Conservation (phyloP, 2,329 filamentous ascomycete genomes). For the Pyricularia sp. region DNA sequence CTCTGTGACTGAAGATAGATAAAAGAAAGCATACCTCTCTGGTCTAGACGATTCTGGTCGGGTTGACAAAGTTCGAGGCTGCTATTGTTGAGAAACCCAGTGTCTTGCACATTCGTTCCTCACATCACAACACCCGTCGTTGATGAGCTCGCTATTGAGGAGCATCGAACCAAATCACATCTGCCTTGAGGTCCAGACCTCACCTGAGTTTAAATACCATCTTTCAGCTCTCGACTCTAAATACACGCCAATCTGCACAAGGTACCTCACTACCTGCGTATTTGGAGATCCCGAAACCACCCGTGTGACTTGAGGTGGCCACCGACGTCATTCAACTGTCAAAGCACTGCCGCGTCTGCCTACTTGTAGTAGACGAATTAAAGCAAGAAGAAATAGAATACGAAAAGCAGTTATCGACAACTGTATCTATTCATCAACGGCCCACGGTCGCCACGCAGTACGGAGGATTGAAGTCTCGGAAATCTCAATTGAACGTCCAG, state of each 20-base stretch:
- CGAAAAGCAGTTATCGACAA: not conserved
- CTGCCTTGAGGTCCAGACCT: not conserved
- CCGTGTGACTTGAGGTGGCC: not conserved
- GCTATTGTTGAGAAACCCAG: not conserved
- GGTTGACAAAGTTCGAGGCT: not conserved
- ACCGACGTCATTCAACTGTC: not conserved
- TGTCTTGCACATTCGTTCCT: not conserved
- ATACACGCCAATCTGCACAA: not conserved
- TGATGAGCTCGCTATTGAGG: conserved; percentile 31
- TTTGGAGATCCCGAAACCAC: not conserved
- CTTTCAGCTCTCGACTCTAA: not conserved
- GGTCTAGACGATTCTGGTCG: not conserved
- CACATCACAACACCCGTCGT: conserved; percentile 6
- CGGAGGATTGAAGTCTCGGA: not conserved
- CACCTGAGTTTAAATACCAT: not conserved
- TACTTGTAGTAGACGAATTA: not conserved
- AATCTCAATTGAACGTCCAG: not conserved
- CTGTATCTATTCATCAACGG: not conserved
- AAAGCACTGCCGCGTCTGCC: not conserved
- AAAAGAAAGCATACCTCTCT: not conserved
- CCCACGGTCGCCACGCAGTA: not conserved
- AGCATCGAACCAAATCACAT: conserved; percentile 7
- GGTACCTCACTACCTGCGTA: not conserved
- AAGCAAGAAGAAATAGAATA: not conserved
- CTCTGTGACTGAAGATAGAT: not conserved